Evolutionary conservation across 495 filamentous ascomycete genomes (phyloP).

Genomic region (Diplogelasinospora grovesii): DNA sequence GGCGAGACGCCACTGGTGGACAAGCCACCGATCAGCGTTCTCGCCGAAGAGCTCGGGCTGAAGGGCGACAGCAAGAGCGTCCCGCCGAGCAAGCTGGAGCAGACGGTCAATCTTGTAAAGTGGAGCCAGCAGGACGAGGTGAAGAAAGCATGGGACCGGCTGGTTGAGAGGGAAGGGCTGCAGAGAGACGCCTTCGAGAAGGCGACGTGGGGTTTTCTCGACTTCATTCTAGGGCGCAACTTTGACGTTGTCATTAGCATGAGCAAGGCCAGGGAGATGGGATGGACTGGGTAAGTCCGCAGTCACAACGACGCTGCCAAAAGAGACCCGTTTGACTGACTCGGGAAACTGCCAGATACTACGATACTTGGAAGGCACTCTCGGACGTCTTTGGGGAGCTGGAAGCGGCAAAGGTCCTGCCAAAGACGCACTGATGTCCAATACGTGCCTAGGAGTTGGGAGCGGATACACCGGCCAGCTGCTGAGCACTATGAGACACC

Average conservation of each 20-base stretch:
- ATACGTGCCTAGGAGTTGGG: too few species aligned
- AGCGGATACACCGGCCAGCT: too few species aligned
- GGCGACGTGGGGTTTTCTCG: slow-evolving; percentile 51
- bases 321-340: neutral
- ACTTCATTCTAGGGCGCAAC: slow-evolving; percentile 44
- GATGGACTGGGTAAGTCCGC: slow-evolving; percentile 34
- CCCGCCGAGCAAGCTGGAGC: slow-evolving; percentile 27
- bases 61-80: slow-evolving; percentile 21
- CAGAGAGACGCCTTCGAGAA: slow-evolving; percentile 44
- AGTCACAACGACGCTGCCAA: too few species aligned
- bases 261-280: slow-evolving; percentile 50
- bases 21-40: slow-evolving; percentile 33
- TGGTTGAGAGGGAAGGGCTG: slow-evolving; percentile 41
- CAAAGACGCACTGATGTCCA: slow-evolving; percentile 16
- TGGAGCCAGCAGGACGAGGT: slow-evolving; percentile 48
- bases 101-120: slow-evolving; percentile 44
- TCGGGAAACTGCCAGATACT: slow-evolving; percentile 18
- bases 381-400: slow-evolving; percentile 41
- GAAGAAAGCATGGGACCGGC: slow-evolving; percentile 37
- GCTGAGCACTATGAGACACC: too few species aligned
- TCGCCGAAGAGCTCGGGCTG: slow-evolving; percentile 36
- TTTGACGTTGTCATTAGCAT: slow-evolving; percentile 47
- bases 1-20: slow-evolving; percentile 19
- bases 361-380: slow-evolving; percentile 49
- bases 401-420: slow-evolving; percentile 31